Conservation (phyloP, 768 basidiomycete species). For the Suillus subluteus region DNA sequence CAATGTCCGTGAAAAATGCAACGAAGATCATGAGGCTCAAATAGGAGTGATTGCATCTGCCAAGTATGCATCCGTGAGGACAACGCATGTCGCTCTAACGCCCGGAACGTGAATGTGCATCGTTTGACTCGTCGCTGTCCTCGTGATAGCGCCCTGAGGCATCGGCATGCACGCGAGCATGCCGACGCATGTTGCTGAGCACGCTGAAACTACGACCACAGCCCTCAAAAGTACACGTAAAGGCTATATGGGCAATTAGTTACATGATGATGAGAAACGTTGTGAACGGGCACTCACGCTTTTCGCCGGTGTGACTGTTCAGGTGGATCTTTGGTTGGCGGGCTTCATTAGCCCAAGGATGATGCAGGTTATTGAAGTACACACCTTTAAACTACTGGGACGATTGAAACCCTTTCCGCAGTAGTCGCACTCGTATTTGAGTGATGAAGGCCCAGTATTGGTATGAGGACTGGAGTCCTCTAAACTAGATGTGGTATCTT, state of each 20-base stretch:
- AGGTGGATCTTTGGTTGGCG: conserved; percentile 64
- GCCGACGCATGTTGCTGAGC: conserved; percentile 87
- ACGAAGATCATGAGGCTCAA: conserved; percentile 5
- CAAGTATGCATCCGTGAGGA: conserved; percentile 1
- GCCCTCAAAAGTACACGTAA: conserved; percentile 70
- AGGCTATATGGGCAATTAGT: conserved; percentile 49
- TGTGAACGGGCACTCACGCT: conserved; percentile 55
- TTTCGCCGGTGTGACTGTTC: conserved; percentile 85
- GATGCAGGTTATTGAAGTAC: conserved; percentile 16
- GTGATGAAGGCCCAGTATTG: conserved; percentile 31
- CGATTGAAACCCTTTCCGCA: conserved; percentile 84
- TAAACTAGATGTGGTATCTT: conserved; percentile 8
- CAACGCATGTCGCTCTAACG: conserved; percentile 9
- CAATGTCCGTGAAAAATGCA: conserved; percentile 16
- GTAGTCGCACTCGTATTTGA: conserved; percentile 77
- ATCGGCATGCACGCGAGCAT: conserved; percentile 71
- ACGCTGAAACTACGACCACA: conserved; percentile 86
- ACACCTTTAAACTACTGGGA: conserved; percentile 81
- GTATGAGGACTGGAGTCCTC: conserved; percentile 25
- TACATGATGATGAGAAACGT: conserved; percentile 17
- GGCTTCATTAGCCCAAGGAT: conserved; percentile 15
- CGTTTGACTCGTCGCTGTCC: conserved; percentile 50
- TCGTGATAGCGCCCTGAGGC: conserved; percentile 38
- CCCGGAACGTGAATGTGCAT: conserved; percentile 33
- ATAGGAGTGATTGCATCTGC: neutral